Evolutionary conservation across 176 grass and related monocot genomes (phyloP), one percentile per base, ranked within the genome.

Genomic region (Rhynchospora breviuscula): DNA sequence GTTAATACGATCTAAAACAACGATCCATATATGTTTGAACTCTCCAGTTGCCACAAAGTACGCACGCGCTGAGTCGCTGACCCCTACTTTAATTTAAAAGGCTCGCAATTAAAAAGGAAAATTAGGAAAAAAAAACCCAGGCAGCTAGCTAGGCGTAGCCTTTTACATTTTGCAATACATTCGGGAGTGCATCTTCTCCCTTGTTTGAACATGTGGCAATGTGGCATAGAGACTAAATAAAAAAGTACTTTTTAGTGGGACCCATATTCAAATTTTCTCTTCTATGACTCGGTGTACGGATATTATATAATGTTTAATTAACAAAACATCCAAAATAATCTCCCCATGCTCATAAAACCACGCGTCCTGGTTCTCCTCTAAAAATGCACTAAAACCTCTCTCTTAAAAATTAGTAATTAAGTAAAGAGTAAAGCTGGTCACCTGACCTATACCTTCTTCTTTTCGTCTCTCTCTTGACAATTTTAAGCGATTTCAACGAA

Each of bases 311-410:
- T 56, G 4, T 76, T 26, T 76, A 25, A 31, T 26, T 3, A 77
- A 77, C 49, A 56, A 5, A 10, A 56, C 21, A 77, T 54, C 19
- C 10, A 14, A 15, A 46, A 29, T 43, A 31, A 54, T 53, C 47
- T 51, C 48, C 48, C 45, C 48, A 8, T 77, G 23, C 49, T 31
- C 49, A 77, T 57, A 77, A 75, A 77, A 56, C 47, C 73, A 77
- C 73, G 73, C 73, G 49, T 77, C 2, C 11, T 0, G 4, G 13
- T 45, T 46, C 47, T 47, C 15, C 80, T 82, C 80, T 51, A 67
- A 47, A 82, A 67, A 82, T 61, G 80, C 80, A 73, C 47, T 85
- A 60, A 75, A 65, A 33, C 73, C 84, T 53, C 35, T 84, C 10
- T 51, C 67, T 72, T 75, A 60, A 82, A 51, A 52, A 77, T 19